Conservation (phyloP, 169 alveolate species). For the Plasmodium vinckei region DNA sequence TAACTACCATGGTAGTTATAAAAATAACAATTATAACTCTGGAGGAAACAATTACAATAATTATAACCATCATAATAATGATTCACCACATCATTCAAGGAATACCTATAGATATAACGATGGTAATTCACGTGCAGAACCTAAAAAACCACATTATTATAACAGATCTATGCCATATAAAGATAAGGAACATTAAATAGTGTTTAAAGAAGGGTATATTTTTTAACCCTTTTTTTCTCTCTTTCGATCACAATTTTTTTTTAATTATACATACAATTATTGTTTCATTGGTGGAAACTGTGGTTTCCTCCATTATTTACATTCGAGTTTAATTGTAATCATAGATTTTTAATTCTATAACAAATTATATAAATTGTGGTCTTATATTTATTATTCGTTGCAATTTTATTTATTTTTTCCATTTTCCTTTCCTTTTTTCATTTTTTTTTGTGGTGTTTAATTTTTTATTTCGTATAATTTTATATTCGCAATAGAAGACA, state of each 20-base stretch:
- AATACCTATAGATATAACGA: conserved; percentile 25
- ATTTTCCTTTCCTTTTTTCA: conserved; percentile 15
- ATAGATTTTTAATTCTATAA: conserved; percentile 6
- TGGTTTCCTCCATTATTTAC: conserved; percentile 7
- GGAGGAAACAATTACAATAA: conserved; percentile 3
- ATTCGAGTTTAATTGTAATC: conserved; percentile 32
- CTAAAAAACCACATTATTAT: conserved; percentile 32
- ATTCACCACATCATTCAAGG: conserved; percentile 14
- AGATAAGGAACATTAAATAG: conserved; percentile 27
- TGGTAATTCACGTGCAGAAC: conserved; percentile 4
- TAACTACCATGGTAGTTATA: neutral
- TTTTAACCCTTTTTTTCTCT: neutral
- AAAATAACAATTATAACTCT: neutral
- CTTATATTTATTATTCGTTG: neutral
- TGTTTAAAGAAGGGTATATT: neutral
- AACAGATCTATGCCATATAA: conserved; percentile 69
- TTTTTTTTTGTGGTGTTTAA: conserved; percentile 15
- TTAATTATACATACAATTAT: neutral
- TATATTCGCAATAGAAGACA: conserved; percentile 1
- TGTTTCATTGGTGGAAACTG: no score
- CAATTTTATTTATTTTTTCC: neutral
- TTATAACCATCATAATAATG: conserved; percentile 3
- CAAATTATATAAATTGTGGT: neutral
- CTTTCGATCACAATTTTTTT: conserved; percentile 4
- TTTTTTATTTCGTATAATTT: neutral